phyloP scores from a whole-genome alignment of 2,329 filamentous ascomycete genomes.

The Chaetomium olivaceum region DNA sequence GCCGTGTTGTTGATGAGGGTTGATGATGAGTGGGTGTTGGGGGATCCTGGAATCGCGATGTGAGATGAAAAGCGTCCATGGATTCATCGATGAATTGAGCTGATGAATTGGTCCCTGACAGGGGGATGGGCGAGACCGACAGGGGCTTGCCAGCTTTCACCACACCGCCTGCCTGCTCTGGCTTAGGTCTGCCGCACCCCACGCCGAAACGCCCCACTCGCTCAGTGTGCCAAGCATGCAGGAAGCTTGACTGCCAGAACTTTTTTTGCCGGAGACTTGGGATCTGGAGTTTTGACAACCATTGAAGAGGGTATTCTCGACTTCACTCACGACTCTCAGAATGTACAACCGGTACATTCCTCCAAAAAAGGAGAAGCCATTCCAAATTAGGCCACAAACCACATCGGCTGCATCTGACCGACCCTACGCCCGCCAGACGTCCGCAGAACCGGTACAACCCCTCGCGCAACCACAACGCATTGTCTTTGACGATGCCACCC shows the following conservation, averaged over 20 bases:
- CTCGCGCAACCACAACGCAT: conserved; percentile 22
- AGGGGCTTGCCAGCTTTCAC: not conserved
- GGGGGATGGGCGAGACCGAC: not conserved
- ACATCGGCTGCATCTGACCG: not conserved
- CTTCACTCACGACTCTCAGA: not conserved
- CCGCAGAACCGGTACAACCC: not conserved
- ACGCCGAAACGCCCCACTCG: not conserved
- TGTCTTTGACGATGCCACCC: conserved; percentile 24
- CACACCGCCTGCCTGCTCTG: conserved; percentile 8
- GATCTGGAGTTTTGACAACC: too few species aligned
- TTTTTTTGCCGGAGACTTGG: not conserved
- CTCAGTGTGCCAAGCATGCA: conserved; percentile 10
- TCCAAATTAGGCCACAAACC: not conserved
- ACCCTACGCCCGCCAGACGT: conserved; percentile 7
- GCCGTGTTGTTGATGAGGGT: not conserved
- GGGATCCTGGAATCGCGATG: not conserved
- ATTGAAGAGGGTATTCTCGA: not conserved
- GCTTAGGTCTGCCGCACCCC: conserved; percentile 7
- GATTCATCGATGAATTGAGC: not conserved
- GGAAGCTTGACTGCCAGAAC: conserved; percentile 17
- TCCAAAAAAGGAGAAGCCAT: conserved; percentile 23
- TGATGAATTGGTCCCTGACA: not conserved
- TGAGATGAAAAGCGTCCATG: not conserved
- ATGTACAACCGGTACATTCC: conserved; percentile 34
- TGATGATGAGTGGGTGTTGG: not conserved